These are phyloP conservation scores for Diplodia mutila DNA, from an alignment of 2,329 filamentous ascomycete species.

Conservation along the genomic window DNA sequence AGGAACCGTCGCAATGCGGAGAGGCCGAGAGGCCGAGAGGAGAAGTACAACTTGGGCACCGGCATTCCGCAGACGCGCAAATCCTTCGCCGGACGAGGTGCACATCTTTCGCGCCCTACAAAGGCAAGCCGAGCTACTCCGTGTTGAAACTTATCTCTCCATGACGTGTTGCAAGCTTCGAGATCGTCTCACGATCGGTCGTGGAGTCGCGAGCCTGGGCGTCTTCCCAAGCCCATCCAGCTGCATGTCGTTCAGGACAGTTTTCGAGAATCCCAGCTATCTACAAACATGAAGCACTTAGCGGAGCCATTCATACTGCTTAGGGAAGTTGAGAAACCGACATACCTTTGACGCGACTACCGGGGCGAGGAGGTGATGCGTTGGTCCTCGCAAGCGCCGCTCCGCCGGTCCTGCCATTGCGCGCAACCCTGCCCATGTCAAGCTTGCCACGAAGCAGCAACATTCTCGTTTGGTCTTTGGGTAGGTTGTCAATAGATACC, in stretches of 20 bases:
- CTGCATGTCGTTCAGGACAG: not conserved
- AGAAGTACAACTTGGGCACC: not conserved
- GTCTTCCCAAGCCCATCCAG: not conserved
- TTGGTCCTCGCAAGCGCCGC: not conserved
- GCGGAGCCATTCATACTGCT: not conserved
- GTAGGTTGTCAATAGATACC: too few relatives aligned
- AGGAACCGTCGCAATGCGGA: not conserved
- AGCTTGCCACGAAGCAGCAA: too few relatives aligned
- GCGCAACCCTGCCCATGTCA: too few relatives aligned
- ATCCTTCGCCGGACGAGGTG: not conserved
- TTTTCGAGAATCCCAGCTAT: fast-evolving
- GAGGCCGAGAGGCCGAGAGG: not conserved
- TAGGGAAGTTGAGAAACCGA: not conserved
- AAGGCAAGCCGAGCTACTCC: not conserved
- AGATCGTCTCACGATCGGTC: not conserved
- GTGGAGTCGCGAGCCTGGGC: not conserved
- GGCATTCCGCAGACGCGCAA: not conserved
- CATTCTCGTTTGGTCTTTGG: too few relatives aligned
- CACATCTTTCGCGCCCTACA: not conserved
- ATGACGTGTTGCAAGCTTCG: not conserved
- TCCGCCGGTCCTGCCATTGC: too few relatives aligned
- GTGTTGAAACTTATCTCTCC: too few relatives aligned
- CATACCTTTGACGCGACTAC: not conserved
- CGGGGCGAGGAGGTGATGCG: not conserved
- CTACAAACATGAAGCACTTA: not conserved